These are phyloP conservation scores for Plenodomus tracheiphilus DNA, from an alignment of 2,329 filamentous ascomycete species.

Conservation along the genomic window DNA sequence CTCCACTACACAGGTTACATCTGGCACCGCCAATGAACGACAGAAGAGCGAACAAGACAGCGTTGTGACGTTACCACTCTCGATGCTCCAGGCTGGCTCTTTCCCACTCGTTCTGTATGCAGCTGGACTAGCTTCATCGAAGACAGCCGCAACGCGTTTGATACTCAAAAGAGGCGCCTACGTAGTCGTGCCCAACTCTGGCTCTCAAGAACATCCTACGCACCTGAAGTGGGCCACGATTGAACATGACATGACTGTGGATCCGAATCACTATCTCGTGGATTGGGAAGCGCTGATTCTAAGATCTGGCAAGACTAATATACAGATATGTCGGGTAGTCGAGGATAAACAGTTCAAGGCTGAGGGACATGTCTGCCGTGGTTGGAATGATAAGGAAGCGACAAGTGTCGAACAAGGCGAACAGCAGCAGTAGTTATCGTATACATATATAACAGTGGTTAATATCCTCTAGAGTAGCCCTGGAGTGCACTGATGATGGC, in stretches of 20 bases:
- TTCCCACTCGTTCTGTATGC: constrained; percentile 64
- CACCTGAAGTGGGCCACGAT: constrained; percentile 66
- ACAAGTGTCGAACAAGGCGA: neutral
- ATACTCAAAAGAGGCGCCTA: constrained; percentile 62
- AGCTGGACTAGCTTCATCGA: constrained; percentile 60
- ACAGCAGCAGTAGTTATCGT: neutral
- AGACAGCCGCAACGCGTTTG: constrained; percentile 62
- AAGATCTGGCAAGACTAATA: constrained; percentile 63
- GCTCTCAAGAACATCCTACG: constrained; percentile 37
- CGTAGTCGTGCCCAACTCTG: constrained; percentile 54
- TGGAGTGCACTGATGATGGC: too few relatives aligned
- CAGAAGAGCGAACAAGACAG: constrained; percentile 54
- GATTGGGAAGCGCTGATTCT: constrained; percentile 60
- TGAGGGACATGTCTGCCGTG: constrained; percentile 52
- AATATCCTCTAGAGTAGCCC: too few relatives aligned
- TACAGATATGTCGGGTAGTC: constrained; percentile 60
- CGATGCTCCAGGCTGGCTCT: constrained; percentile 58
- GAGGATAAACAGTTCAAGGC: constrained; percentile 57
- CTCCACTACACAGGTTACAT: constrained; percentile 14
- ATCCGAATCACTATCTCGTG: constrained; percentile 63
- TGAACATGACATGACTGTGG: constrained; percentile 61
- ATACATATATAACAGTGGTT: too few relatives aligned
- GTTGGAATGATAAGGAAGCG: constrained; percentile 49
- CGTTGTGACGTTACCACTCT: constrained; percentile 63
- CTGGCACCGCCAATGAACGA: constrained; percentile 15